These are phyloP conservation scores for Candida ulmi DNA, from an alignment of 805 yeast genomes.

Conservation along the genomic window DNA sequence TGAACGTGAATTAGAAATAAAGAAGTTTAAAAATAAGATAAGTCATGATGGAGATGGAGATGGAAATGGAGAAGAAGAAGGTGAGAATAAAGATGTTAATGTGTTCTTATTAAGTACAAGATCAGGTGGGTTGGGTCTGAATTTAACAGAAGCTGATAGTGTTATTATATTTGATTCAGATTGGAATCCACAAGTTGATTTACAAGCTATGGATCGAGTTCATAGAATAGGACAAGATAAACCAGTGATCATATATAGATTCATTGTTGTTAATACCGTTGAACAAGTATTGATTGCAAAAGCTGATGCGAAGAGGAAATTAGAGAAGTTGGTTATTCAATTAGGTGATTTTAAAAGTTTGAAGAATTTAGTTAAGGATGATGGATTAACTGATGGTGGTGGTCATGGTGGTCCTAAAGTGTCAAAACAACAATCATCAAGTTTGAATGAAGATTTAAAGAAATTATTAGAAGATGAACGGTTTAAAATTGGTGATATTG, in stretches of 20 bases:
- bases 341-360: slow-evolving; percentile 51
- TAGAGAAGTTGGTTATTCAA: slow-evolving; percentile 73
- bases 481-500: slow-evolving; percentile 27
- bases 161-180: slow-evolving; percentile 89
- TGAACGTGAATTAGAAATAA: slow-evolving; percentile 54
- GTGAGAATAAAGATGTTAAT: slow-evolving; percentile 25
- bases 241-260: slow-evolving; percentile 78
- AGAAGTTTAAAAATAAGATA: slow-evolving; percentile 47
- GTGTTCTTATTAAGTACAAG: slow-evolving; percentile 82
- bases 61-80: too few relatives aligned
- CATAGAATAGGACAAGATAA: slow-evolving; percentile 88
- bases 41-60: too few relatives aligned
- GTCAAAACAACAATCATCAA: slow-evolving; percentile 12
- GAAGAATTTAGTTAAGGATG: slow-evolving; percentile 30
- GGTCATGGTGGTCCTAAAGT: too few relatives aligned
- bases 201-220: slow-evolving; percentile 94
- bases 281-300: slow-evolving; percentile 77
- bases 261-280: slow-evolving; percentile 71
- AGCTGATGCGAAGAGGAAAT: slow-evolving; percentile 73
- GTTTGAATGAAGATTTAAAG: slow-evolving; percentile 34
- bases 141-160: slow-evolving; percentile 80
- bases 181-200: slow-evolving; percentile 96
- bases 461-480: slow-evolving; percentile 34
- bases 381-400: too few relatives aligned
- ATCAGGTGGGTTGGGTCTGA: slow-evolving; percentile 93